Percentiles rank a stretch among this genome's conserved stretches.
phyloP scores from a whole-genome alignment of 306 rosid species.

The Citrullus mucosospermus region DNA sequence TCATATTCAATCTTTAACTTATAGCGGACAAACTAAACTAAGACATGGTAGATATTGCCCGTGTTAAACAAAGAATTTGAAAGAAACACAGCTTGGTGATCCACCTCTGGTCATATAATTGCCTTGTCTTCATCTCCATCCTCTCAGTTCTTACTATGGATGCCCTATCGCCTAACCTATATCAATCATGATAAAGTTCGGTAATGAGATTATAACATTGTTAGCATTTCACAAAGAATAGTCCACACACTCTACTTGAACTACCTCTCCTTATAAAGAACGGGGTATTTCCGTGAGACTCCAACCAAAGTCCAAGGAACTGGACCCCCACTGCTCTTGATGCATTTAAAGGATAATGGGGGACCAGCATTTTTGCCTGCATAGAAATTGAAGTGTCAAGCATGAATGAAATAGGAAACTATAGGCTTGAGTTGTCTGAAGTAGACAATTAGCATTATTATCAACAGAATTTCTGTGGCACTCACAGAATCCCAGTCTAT shows the following conservation, averaged over 20 bases:
- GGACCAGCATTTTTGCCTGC: slow-evolving; percentile 55
- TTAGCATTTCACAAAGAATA: not conserved
- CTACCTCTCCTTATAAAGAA: slow-evolving; percentile 80
- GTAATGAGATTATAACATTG: not conserved
- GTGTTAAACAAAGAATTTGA: slow-evolving; percentile 8
- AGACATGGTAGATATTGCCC: not conserved
- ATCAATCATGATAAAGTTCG: slow-evolving; percentile 12
- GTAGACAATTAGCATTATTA: slow-evolving; percentile 5
- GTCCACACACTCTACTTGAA: slow-evolving; percentile 5
- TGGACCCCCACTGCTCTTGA: slow-evolving; percentile 64
- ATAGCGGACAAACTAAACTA: not conserved
- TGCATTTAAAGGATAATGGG: slow-evolving; percentile 79
- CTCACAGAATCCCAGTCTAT: slow-evolving; percentile 80
- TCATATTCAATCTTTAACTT: not conserved
- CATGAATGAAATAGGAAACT: slow-evolving; percentile 9
- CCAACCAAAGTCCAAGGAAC: slow-evolving; percentile 78
- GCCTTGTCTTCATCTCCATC: slow-evolving; percentile 47
- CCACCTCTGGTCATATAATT: slow-evolving; percentile 65
- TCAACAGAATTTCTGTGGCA: slow-evolving; percentile 1
- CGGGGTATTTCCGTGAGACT: slow-evolving; percentile 67
- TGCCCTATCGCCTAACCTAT: slow-evolving; percentile 55
- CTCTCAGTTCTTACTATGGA: slow-evolving; percentile 76
- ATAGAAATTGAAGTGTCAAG: slow-evolving; percentile 11
- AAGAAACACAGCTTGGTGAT: not conserved
- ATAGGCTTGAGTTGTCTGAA: slow-evolving; percentile 1